Conservation (phyloP, 2,329 filamentous ascomycete genomes). For the Cercospora sp. region DNA sequence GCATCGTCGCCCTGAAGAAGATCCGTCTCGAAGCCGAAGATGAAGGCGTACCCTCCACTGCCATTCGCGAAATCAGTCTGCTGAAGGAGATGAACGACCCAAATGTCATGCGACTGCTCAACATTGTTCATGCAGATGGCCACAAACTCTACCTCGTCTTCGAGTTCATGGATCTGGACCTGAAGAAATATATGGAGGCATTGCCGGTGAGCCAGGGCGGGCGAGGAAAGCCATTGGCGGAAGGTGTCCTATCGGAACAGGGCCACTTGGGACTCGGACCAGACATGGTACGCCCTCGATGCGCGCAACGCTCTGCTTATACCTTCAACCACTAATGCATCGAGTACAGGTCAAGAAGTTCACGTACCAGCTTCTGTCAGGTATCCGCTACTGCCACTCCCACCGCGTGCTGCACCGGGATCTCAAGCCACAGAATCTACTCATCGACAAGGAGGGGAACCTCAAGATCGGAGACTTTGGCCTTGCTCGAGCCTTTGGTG, state of each 20-base stretch:
- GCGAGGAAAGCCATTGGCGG: constrained; percentile 79
- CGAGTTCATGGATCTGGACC: constrained; percentile 85
- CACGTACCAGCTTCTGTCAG: constrained; percentile 83
- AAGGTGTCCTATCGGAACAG: constrained; percentile 61
- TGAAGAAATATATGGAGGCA: constrained; percentile 96
- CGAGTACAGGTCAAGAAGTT: constrained; percentile 70
- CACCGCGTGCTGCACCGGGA: constrained; percentile 86
- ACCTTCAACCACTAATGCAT: neutral
- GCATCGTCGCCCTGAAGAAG: constrained; percentile 92
- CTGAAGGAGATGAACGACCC: constrained; percentile 93
- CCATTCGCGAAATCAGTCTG: constrained; percentile 90
- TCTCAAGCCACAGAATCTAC: constrained; percentile 84
- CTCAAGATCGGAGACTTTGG: constrained; percentile 90
- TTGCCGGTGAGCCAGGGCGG: constrained; percentile 81
- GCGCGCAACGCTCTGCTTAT: constrained; percentile 14
- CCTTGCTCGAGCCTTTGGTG: constrained; percentile 84
- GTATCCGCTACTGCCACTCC: constrained; percentile 83
- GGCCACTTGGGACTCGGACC: constrained; percentile 71
- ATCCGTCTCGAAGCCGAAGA: constrained; percentile 94
- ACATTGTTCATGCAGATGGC: constrained; percentile 92
- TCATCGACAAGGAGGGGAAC: constrained; percentile 84
- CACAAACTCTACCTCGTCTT: constrained; percentile 94
- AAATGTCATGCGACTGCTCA: constrained; percentile 83
- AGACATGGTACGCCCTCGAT: constrained; percentile 54
- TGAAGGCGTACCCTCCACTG: constrained; percentile 88